phyloP scores from a whole-genome alignment of 2,329 filamentous ascomycete species.

The Drechmeria coniospora region DNA sequence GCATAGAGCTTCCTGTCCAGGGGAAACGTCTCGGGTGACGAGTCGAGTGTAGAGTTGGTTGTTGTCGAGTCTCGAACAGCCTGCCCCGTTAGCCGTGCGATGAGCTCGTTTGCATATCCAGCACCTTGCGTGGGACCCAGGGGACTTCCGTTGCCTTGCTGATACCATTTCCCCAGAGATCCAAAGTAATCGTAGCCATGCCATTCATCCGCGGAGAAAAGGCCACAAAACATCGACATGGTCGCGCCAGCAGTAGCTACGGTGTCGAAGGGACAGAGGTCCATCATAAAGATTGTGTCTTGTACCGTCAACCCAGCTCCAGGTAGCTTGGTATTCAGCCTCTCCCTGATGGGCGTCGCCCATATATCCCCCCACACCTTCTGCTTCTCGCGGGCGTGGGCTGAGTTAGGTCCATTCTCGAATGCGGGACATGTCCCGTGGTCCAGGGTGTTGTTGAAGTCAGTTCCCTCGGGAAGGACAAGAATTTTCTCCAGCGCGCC shows the following conservation, averaged over 20 bases:
- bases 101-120: constrained; percentile 75
- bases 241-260: constrained; percentile 39
- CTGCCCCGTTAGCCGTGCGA: constrained; percentile 57
- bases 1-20: constrained; percentile 56
- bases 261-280: constrained; percentile 74
- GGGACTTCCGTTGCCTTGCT: constrained; percentile 59
- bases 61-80: constrained; percentile 59
- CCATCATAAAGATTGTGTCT: constrained; percentile 65
- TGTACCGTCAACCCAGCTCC: constrained; percentile 47
- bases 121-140: constrained; percentile 75
- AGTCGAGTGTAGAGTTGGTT: constrained; percentile 65
- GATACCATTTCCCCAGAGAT: constrained; percentile 72
- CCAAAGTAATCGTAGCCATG: constrained; percentile 65
- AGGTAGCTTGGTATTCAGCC: constrained; percentile 53
- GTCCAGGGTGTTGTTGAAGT: constrained; percentile 68
- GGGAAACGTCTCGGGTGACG: constrained; percentile 54
- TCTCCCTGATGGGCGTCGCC: constrained; percentile 47
- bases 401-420: constrained; percentile 38
- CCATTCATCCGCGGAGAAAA: constrained; percentile 67
- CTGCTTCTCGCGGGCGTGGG: constrained; percentile 35
- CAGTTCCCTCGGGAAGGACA: constrained; percentile 51
- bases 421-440: constrained; percentile 59
- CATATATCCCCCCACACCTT: constrained; percentile 47
- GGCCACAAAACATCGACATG: constrained; percentile 55
- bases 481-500: constrained; percentile 40